Evolutionary conservation across 140 eudicot genomes (phyloP).

Genomic region (Erigeron philadelphicus): DNA sequence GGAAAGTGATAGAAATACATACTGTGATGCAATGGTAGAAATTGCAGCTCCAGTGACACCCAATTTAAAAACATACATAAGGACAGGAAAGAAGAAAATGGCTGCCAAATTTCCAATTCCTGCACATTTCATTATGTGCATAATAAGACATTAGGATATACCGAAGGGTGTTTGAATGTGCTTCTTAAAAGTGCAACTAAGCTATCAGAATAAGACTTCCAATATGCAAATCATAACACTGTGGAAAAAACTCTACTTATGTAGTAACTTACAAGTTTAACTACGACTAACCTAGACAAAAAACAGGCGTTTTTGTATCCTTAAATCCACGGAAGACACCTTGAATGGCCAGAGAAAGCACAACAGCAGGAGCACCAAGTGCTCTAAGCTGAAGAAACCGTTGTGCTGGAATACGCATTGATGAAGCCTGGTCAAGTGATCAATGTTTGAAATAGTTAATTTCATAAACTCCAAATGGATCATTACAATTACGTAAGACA

Average conservation of each 20-base stretch:
- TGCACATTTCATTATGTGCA: constrained; percentile 25
- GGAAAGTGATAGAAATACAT: constrained; percentile 24
- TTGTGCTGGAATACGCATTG: constrained; percentile 71
- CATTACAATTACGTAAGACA: neutral
- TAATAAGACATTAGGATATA: constrained; percentile 4
- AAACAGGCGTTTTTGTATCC: constrained; percentile 80
- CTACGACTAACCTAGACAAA: constrained; percentile 61
- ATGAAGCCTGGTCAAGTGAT: constrained; percentile 48
- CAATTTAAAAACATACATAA: constrained; percentile 56
- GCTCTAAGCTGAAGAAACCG: constrained; percentile 81
- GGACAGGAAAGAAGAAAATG: constrained; percentile 67
- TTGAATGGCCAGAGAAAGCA: constrained; percentile 77
- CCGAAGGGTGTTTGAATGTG: too few species aligned
- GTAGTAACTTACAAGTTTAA: neutral
- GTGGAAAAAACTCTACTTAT: neutral
- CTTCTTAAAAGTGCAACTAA: neutral
- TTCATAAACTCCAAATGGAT: neutral
- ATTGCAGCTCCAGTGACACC: constrained; percentile 95
- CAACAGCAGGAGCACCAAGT: constrained; percentile 93
- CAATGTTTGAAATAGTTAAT: neutral
- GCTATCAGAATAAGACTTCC: neutral
- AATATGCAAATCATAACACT: neutral
- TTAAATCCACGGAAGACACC: constrained; percentile 89
- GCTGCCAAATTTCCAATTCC: constrained; percentile 77
- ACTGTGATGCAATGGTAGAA: constrained; percentile 82